A percentile compares a stretch with the other conserved stretches of the same genome.
phyloP scores from a whole-genome alignment of 352 stramenopile genomes.

The Phytophthora tubulina region DNA sequence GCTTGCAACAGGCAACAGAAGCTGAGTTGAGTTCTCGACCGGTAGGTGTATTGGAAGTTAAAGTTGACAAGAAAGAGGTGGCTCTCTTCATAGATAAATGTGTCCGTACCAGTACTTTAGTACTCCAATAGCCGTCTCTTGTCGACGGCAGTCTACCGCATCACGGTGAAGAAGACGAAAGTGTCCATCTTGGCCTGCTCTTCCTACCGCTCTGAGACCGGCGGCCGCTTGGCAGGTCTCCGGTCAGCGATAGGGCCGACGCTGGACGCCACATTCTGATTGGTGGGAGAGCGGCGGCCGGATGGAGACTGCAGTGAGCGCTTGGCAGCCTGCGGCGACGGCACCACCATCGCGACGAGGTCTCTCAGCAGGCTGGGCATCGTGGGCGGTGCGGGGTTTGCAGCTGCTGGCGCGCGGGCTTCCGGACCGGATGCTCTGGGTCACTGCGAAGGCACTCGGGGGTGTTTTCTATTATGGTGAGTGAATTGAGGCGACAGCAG shows the following conservation, averaged over 20 bases:
- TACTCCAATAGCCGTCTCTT: not conserved
- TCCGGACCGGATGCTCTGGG: conserved; percentile 41
- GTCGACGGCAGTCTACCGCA: conserved; percentile 37
- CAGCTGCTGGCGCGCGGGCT: conserved; percentile 49
- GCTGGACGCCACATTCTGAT: conserved; percentile 21
- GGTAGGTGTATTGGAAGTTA: not conserved
- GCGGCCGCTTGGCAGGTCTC: not conserved
- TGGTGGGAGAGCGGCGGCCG: conserved; percentile 19
- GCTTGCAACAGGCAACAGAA: too few relatives aligned
- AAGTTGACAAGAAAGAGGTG: not conserved
- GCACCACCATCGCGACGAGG: conserved; percentile 38
- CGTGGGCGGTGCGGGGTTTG: conserved; percentile 36
- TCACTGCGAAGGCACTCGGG: conserved; percentile 43
- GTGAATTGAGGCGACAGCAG: not conserved
- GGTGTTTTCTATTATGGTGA: conserved; percentile 64
- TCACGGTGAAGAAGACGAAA: conserved; percentile 54
- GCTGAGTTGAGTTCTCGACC: too few relatives aligned
- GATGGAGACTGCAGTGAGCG: conserved; percentile 32
- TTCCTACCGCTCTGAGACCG: conserved; percentile 28
- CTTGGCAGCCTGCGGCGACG: conserved; percentile 32
- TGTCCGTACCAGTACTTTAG: too few relatives aligned
- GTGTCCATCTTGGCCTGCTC: conserved; percentile 49
- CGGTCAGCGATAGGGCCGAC: conserved; percentile 11
- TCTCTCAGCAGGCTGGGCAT: conserved; percentile 58
- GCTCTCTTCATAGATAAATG: not conserved